These are phyloP conservation scores for Cynanchum wilfordii DNA, from an alignment of 257 asterid genomes.

Conservation along the genomic window DNA sequence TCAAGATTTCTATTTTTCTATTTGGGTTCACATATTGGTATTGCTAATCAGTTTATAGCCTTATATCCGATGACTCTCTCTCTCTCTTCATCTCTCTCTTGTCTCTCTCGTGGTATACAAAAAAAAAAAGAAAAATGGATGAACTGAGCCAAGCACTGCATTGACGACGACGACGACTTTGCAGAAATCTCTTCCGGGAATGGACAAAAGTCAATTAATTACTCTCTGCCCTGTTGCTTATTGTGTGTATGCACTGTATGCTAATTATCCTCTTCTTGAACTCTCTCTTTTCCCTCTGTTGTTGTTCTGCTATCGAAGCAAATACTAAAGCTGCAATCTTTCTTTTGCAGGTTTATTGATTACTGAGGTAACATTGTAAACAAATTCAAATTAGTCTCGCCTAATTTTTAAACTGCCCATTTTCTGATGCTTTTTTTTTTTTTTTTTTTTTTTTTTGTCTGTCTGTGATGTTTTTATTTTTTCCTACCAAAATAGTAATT, in stretches of 20 bases:
- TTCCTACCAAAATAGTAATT: background rate
- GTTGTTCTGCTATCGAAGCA: background rate
- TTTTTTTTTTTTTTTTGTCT: no score
- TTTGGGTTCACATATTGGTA: background rate
- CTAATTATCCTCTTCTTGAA: background rate
- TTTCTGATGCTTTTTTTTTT: background rate
- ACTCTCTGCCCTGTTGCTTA: background rate
- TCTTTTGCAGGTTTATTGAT: background rate
- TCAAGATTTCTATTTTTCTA: background rate
- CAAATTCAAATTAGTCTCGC: background rate
- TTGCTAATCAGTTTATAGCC: background rate
- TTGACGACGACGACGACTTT: background rate
- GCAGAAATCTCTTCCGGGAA: background rate
- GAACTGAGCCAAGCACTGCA: background rate
- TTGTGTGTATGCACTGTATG: background rate
- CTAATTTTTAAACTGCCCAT: background rate
- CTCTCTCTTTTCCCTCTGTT: background rate
- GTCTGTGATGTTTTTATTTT: no score
- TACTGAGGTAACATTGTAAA: background rate
- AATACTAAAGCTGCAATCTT: background rate
- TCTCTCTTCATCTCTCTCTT: background rate
- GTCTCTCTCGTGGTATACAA: background rate
- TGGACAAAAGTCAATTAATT: background rate
- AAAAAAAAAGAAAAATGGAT: background rate
- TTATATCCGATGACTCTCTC: background rate